Conservation (phyloP, 2,329 filamentous ascomycete genomes). For the Graphium sp. region DNA sequence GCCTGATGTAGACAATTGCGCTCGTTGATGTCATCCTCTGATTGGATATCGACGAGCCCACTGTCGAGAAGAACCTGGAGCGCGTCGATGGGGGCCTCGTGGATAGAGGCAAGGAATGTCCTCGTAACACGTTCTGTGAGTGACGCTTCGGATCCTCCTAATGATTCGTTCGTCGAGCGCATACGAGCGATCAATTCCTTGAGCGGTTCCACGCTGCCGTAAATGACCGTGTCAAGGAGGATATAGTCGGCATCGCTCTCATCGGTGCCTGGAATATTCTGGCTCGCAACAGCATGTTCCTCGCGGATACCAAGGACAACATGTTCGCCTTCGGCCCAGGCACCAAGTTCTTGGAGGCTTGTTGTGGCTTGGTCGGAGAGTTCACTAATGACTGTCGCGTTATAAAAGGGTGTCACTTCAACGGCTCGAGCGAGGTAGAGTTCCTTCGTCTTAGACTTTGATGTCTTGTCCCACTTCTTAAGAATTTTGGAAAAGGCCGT, state of each 20-base stretch:
- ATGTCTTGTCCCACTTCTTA: constrained; percentile 99
- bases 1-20: constrained; percentile 92
- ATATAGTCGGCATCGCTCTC: constrained; percentile 83
- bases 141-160: constrained; percentile 33
- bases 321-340: constrained; percentile 93
- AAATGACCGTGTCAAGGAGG: constrained; percentile 71
- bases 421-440: constrained; percentile 90
- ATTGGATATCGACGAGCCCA: constrained; percentile 71
- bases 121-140: constrained; percentile 66
- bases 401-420: constrained; percentile 96
- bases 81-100: constrained; percentile 64
- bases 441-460: constrained; percentile 96
- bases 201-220: constrained; percentile 61
- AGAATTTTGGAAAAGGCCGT: constrained; percentile 96
- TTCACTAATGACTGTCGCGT: constrained; percentile 89
- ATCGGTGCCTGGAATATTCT: constrained; percentile 55
- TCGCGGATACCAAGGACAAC: constrained; percentile 55
- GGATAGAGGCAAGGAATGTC: constrained; percentile 79
- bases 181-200: constrained; percentile 69
- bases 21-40: constrained; percentile 95
- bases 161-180: constrained; percentile 33
- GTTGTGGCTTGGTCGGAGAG: constrained; percentile 94
- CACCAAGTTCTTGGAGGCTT: constrained; percentile 84
- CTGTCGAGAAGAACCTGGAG: constrained; percentile 66
- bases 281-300: constrained; percentile 49